Base-by-base conservation (phyloP, 192 early-diverging fungal genomes). In the Backusella psychrophila region DNA sequence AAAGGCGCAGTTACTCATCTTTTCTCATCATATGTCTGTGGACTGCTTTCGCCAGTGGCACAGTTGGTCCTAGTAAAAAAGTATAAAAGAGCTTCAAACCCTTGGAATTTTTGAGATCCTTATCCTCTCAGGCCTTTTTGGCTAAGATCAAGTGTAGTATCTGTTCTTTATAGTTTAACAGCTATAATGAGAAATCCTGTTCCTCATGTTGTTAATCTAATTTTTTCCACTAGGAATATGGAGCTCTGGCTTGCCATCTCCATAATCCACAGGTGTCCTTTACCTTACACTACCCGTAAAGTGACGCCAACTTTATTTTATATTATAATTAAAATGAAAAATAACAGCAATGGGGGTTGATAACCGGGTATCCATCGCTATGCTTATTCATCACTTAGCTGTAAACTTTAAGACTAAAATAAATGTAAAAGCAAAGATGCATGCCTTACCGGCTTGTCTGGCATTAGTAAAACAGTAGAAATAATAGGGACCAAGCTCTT, bases 121-220 rank as follows among this genome's bases (percentile, higher is more conserved):
- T 77, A 66, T 89, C 89, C 91, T 87, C 89, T 90, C 92, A 90
- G 85, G 86, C 88, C 89, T 85, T 90, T 85, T 90, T 91, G 89
- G 91, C 91, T 93, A 90, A 92, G 90, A 92, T 92, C 91, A 93
- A 93, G 91, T 92, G 91, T 93, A 92, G 91, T 93, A 93, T 93
- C 91, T 93, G 91, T 93, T 93, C 89, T 90, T 86, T 88, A 85
- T 81, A 90, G 89, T 87, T 80, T 90, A 86, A 91, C 82, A 87
- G 77, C 86, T 91, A 77, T 83, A 87, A 85, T 76, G 77, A 63
- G 75, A 59, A 42, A 75, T 83, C 82, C 75, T 75, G 82, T 69
- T 44, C 65, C 66, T 68, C 77, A 53, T 74, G 79, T 78, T 90
- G 80, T 90, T 87, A 86, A 82, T 80, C 83, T 80, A 85, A 90